Evolutionary conservation across 2,329 filamentous ascomycete genomes (phyloP).

Genomic region (Neodidymelliopsis sp.): DNA sequence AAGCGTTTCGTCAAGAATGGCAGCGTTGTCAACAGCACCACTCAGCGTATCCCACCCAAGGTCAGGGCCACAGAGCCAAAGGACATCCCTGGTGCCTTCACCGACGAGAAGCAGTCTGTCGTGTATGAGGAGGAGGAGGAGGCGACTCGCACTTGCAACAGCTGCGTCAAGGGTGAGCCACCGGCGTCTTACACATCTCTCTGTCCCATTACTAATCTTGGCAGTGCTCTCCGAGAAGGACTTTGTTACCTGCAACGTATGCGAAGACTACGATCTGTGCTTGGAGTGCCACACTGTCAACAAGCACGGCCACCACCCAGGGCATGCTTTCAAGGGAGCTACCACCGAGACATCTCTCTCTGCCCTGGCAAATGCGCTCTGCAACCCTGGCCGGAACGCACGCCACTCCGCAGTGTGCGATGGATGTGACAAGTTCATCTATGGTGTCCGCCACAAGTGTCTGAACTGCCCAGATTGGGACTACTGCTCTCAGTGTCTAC

Average conservation of each 20-base stretch:
- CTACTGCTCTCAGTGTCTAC: slow-evolving; percentile 81
- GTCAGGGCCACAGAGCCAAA: slow-evolving; percentile 48
- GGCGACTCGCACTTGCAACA: slow-evolving; percentile 74
- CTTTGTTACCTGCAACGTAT: slow-evolving; percentile 84
- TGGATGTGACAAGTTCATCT: slow-evolving; percentile 87
- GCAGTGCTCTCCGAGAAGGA: slow-evolving; percentile 74
- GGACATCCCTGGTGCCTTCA: slow-evolving; percentile 55
- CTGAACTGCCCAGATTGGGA: slow-evolving; percentile 98
- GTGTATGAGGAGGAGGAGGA: slow-evolving; percentile 38
- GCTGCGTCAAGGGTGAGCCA: slow-evolving; percentile 66
- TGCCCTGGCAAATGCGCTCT: slow-evolving; percentile 71
- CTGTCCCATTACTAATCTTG: slow-evolving; percentile 31
- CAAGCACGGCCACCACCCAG: slow-evolving; percentile 89
- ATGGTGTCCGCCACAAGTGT: slow-evolving; percentile 94
- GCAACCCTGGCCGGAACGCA: slow-evolving; percentile 80
- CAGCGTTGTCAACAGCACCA: slow-evolving; percentile 82
- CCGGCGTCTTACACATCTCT: background rate
- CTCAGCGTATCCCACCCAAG: slow-evolving; percentile 78
- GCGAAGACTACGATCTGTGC: slow-evolving; percentile 94
- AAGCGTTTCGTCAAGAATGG: slow-evolving; percentile 85
- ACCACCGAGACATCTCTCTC: slow-evolving; percentile 63
- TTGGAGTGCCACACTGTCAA: slow-evolving; percentile 77
- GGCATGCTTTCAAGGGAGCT: slow-evolving; percentile 78
- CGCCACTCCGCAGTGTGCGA: slow-evolving; percentile 92
- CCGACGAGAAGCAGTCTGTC: slow-evolving; percentile 54